Evolutionary conservation across 768 basidiomycete genomes (phyloP).

Genomic region (Lactarius hatsudake): DNA sequence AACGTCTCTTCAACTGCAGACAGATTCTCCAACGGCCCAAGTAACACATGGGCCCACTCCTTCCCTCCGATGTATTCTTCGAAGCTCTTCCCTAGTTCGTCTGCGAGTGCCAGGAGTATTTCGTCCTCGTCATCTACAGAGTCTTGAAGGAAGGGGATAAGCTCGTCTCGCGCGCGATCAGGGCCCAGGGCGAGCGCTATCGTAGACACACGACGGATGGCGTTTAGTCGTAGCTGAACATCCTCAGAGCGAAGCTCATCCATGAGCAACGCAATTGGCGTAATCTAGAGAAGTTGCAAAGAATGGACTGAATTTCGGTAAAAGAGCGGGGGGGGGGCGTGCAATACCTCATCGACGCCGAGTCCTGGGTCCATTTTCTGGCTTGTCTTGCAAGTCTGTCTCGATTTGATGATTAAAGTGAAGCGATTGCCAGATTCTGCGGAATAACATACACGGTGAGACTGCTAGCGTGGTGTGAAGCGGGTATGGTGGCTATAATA

Average conservation of each 20-base stretch:
- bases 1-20: slow-evolving; percentile 97
- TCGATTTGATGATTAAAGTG: neutral
- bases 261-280: slow-evolving; percentile 95
- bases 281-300: slow-evolving; percentile 50
- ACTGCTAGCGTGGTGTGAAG: slow-evolving; percentile 5
- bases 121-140: slow-evolving; percentile 99
- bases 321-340: slow-evolving; percentile 24
- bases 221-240: slow-evolving; percentile 92
- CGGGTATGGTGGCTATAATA: slow-evolving; percentile 13
- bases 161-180: slow-evolving; percentile 91
- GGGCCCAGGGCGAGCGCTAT: slow-evolving; percentile 96
- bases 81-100: slow-evolving; percentile 89
- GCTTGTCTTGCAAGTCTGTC: slow-evolving; percentile 4
- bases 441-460: slow-evolving; percentile 6
- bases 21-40: slow-evolving; percentile 92
- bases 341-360: slow-evolving; percentile 63
- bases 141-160: slow-evolving; percentile 96
- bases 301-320: neutral
- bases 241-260: slow-evolving; percentile 98
- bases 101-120: slow-evolving; percentile 90
- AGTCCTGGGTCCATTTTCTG: slow-evolving; percentile 42
- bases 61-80: slow-evolving; percentile 93
- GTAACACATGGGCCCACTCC: slow-evolving; percentile 79
- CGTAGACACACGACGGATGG: slow-evolving; percentile 95
- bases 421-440: neutral